Evolutionary conservation across 371 early-diverging fungal genomes (phyloP), one percentile per base, ranked within the genome.

Genomic region (Smittium mucronatum): DNA sequence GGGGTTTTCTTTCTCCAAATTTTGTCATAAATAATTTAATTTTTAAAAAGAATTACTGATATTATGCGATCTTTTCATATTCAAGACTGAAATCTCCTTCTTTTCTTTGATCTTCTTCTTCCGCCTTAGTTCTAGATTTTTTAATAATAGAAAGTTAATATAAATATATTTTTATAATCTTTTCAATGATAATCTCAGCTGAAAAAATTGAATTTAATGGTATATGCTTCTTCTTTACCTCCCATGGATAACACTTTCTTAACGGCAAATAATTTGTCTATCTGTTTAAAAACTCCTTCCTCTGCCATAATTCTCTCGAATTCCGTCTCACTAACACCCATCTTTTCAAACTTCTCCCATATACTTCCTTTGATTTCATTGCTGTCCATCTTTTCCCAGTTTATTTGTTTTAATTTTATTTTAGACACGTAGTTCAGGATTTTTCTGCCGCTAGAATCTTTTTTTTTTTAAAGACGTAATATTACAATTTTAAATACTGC

Each of bases 221-320:
- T n/a, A n/a, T n/a, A n/a, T n/a, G n/a, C n/a, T n/a, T n/a, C n/a
- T n/a, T n/a, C n/a, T n/a, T 47, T 47, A 47, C 74, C 78, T 36
- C 70, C 67, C 1, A 81, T 60, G 34, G 76, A 76, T 26, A 81
- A 72, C 1, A 77, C 76, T 63, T 78, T 81, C 75, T 87, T 89
- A 73, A 89, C 91, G 0, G 87, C 84, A 77, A 92, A 93, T 68
- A 89, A 72, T 61, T 84, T 80, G 67, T 91, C 90, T 68, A 92
- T 86, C 2, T 77, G 78, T 2, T 78, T 74, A 75, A 93, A 90
- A 2, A 90, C 77, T 30, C 91, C 91, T 35, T 79, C 76, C 26
- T 75, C 78, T 58, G 80, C 76, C 36, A 86, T 68, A 30, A 79
- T 83, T 28, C 78, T 71, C 2, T 73, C 59, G 15, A 82, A 36